Percentiles rank a stretch among this genome's conserved stretches.
Evolutionary conservation across 352 stramenopile genomes (phyloP).

Genomic region (Phytophthora meadii): DNA sequence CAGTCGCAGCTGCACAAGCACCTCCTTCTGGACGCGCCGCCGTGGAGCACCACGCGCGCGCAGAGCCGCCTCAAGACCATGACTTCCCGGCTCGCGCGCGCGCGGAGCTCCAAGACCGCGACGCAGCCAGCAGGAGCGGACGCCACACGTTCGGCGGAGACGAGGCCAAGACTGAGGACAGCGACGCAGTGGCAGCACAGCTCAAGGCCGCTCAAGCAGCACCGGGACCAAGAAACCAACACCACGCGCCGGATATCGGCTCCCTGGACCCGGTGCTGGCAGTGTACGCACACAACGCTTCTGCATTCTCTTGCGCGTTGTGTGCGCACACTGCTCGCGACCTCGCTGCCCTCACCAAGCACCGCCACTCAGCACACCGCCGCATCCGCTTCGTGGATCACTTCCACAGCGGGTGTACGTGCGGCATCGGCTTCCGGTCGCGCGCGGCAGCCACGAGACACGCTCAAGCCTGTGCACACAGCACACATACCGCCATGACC

Average conservation of each 20-base stretch:
- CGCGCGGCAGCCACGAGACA: neutral
- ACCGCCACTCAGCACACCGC: no score
- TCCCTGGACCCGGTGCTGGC: neutral
- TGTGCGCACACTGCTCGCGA: neutral
- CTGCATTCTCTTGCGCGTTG: constrained; percentile 10
- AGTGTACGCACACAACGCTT: constrained; percentile 20
- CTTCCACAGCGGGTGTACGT: constrained; percentile 9
- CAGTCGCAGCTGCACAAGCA: no score
- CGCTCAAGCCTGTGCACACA: neutral
- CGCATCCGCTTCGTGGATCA: constrained; percentile 1
- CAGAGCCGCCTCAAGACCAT: no score
- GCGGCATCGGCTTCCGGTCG: constrained; percentile 5
- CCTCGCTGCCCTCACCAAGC: neutral
- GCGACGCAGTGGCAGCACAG: constrained; percentile 12
- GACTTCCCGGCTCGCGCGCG: no score
- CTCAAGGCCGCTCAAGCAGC: constrained; percentile 5
- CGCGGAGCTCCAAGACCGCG: no score
- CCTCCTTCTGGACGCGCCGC: no score
- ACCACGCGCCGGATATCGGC: neutral
- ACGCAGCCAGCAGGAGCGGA: neutral
- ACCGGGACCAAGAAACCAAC: no score
- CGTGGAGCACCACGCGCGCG: no score
- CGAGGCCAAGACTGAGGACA: neutral
- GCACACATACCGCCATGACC: neutral
- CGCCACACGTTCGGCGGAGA: neutral